Evolutionary conservation across 2,329 filamentous ascomycete genomes (phyloP), one percentile per base, ranked within the genome.

Genomic region (Aspergillus unguis): DNA sequence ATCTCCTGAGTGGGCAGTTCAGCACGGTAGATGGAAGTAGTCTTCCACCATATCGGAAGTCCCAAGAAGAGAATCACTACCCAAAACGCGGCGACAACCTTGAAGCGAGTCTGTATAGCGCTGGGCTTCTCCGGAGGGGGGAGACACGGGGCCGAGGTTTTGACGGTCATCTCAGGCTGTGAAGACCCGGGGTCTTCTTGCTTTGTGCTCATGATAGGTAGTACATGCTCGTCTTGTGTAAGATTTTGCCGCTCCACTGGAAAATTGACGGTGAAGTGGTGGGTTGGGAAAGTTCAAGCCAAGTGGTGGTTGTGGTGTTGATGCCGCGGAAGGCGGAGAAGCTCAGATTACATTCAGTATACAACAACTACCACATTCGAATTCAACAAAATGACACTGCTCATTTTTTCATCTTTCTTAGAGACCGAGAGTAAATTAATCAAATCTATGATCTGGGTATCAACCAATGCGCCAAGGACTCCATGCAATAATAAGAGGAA

Each of bases 1-100:
- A 99, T 99, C 50, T 85, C 82, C 66, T 87, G 81, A 60, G 96
- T 72, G 4, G 94, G 94, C 61, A 99, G 76, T 41, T 85, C 81
- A 9, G 92, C 92, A 50, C 94, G 84, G 71, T 95, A 92, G 50
- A 97, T 95, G 0, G 88, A 87, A 3, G 94, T 99, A 0, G 94
- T 97, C 70, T 85, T 85, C 85, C 90, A 95, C 94, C 94, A 99
- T 81, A 95, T 86, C 52, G 94, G 94, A 59, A 99, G 71, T 2
- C 94, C 94, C 5, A 99, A 75, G 29, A 87, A 81, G 5, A 95
- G 69, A 5, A 95, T 89, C 35, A 97, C 84, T 4, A 85, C 77
- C 94, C 94, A 99, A 72, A 96, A 97, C 6, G 92, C 92, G 56
- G 88, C 70, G 57, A 99, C 85, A 46, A 97, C 87, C 57, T 79